phyloP scores from a whole-genome alignment of 2,329 filamentous ascomycete species.

The Gremmenia infestans region DNA sequence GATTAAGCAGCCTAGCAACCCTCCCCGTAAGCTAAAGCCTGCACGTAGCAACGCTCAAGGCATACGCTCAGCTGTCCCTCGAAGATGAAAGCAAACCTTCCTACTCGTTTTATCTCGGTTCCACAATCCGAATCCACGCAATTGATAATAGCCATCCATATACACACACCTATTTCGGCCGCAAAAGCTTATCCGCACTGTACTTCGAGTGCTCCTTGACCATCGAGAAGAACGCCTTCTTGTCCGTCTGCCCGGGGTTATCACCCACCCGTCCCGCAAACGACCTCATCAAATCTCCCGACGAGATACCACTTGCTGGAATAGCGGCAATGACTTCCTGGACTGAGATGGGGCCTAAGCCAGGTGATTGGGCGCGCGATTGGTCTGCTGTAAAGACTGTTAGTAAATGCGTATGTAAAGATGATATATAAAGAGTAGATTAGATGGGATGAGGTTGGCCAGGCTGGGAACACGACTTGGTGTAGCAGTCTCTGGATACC shows the following conservation, averaged over 20 bases:
- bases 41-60: too few relatives aligned
- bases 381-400: constrained; percentile 5
- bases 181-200: constrained; percentile 49
- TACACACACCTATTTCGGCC: constrained; percentile 18
- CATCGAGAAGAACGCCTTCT: constrained; percentile 52
- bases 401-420: constrained; percentile 14
- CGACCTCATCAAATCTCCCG: constrained; percentile 48
- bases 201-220: constrained; percentile 53
- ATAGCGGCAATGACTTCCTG: constrained; percentile 52
- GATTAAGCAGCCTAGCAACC: too few relatives aligned
- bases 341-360: constrained; percentile 38
- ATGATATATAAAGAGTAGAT: not conserved
- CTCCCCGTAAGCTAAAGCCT: too few relatives aligned
- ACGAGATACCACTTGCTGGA: constrained; percentile 48
- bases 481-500: not conserved
- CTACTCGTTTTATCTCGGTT: not conserved
- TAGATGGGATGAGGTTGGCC: not conserved
- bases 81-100: too few relatives aligned
- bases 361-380: constrained; percentile 7
- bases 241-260: constrained; percentile 45
- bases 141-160: not conserved
- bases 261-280: constrained; percentile 50
- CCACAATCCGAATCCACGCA: not conserved
- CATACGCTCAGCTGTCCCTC: too few relatives aligned
- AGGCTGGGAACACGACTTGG: not conserved